phyloP scores from a whole-genome alignment of 352 stramenopile species.

The Pythium dissotocum region DNA sequence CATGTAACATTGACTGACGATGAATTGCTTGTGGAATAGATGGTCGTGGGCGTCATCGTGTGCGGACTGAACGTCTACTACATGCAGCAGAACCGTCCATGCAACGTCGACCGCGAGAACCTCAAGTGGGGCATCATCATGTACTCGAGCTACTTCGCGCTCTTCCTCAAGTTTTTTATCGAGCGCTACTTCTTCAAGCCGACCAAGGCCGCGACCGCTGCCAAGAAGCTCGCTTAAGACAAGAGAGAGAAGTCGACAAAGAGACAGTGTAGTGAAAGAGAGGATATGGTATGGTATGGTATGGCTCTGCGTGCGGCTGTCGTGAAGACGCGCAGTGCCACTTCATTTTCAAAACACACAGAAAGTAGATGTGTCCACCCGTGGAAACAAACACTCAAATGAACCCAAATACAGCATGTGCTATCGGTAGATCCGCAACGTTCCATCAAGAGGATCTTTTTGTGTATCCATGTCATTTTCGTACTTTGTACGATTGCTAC shows the following conservation, averaged over 20 bases:
- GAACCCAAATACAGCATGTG: no score
- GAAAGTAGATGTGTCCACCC: not conserved
- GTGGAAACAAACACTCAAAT: no score
- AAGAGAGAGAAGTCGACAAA: not conserved
- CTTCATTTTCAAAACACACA: slow-evolving; percentile 2
- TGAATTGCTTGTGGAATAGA: slow-evolving; percentile 32
- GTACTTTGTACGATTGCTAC: not conserved
- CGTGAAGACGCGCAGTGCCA: slow-evolving; percentile 6
- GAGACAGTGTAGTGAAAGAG: not conserved
- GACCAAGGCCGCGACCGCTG: slow-evolving; percentile 6
- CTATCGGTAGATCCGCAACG: not conserved
- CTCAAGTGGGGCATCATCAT: slow-evolving; percentile 91
- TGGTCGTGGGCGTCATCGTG: slow-evolving; percentile 74
- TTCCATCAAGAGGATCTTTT: not conserved
- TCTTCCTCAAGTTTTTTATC: slow-evolving; percentile 93
- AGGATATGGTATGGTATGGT: slow-evolving; percentile 2
- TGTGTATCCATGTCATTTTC: not conserved
- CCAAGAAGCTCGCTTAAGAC: slow-evolving; percentile 32
- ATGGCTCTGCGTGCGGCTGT: slow-evolving; percentile 7
- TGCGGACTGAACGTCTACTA: slow-evolving; percentile 80
- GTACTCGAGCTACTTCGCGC: slow-evolving; percentile 93
- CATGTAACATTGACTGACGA: slow-evolving; percentile 8
- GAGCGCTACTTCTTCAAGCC: slow-evolving; percentile 79
- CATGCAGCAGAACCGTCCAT: slow-evolving; percentile 63
- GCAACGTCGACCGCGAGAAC: slow-evolving; percentile 82